These are phyloP conservation scores for Ensete glaucum DNA, from an alignment of 176 grass and related monocot species.

Conservation along the genomic window DNA sequence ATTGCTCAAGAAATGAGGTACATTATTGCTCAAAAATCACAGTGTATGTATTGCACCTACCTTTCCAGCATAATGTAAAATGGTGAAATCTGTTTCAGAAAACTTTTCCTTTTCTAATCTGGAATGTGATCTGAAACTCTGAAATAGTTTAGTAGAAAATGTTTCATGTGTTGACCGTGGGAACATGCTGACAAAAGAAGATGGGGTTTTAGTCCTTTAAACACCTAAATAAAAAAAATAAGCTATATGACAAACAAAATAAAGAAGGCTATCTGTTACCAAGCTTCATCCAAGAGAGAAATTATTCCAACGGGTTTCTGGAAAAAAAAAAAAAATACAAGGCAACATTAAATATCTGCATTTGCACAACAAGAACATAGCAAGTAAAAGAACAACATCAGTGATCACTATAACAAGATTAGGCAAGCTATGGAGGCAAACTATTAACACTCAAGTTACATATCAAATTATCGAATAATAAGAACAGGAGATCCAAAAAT, in stretches of 20 bases:
- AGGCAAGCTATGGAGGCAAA: too few species aligned
- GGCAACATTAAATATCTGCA: slow-evolving; percentile 4
- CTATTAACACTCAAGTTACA: too few species aligned
- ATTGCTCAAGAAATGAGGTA: background rate
- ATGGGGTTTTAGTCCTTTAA: slow-evolving; percentile 26
- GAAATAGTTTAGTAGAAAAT: slow-evolving; percentile 90
- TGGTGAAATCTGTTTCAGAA: slow-evolving; percentile 92
- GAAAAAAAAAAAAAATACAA: slow-evolving; percentile 19
- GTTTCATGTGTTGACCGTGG: slow-evolving; percentile 91
- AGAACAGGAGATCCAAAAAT: too few species aligned
- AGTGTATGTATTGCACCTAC: slow-evolving; percentile 31
- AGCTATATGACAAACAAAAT: slow-evolving; percentile 7
- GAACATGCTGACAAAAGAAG: slow-evolving; percentile 68
- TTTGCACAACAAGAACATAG: background rate
- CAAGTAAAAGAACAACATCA: background rate
- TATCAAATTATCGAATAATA: too few species aligned
- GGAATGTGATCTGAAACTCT: slow-evolving; percentile 60
- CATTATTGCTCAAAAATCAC: slow-evolving; percentile 28
- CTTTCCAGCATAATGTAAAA: slow-evolving; percentile 96
- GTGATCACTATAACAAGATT: too few species aligned
- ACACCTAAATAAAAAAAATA: slow-evolving; percentile 19
- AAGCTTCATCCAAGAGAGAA: slow-evolving; percentile 92
- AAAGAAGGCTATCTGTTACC: slow-evolving; percentile 44
- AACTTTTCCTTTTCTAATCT: slow-evolving; percentile 96
- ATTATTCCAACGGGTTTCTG: slow-evolving; percentile 99